These are phyloP conservation scores for Chlorella ohadii DNA, from an alignment of 139 green algal genomes.

Conservation along the genomic window DNA sequence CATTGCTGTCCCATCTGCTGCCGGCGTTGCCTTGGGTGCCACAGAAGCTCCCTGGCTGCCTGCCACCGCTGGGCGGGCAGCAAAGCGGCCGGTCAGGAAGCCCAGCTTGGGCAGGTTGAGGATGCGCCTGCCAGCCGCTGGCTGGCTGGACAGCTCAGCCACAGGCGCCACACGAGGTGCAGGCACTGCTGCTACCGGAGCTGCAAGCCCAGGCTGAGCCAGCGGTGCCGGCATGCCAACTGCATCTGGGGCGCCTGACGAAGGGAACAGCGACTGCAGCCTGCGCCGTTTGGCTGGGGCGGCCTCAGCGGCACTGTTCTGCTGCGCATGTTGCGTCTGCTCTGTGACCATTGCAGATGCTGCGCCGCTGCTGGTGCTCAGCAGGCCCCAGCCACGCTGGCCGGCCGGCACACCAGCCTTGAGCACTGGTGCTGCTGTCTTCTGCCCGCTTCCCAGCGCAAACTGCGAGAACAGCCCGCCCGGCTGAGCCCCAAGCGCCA, in stretches of 20 bases:
- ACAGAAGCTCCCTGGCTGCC: too few relatives aligned
- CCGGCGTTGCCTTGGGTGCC: too few relatives aligned
- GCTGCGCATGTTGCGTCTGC: not conserved
- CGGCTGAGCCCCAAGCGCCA: not conserved
- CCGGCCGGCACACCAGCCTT: not conserved
- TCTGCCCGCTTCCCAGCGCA: not conserved
- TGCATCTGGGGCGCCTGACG: not conserved
- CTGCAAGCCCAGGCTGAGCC: not conserved
- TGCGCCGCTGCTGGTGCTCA: not conserved
- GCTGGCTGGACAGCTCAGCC: not conserved
- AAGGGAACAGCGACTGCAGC: not conserved
- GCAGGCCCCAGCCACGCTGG: not conserved
- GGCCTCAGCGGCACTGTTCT: not conserved
- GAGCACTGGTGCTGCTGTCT: not conserved
- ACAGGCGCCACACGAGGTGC: not conserved
- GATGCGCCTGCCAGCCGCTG: not conserved
- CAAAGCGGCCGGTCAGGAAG: conserved; percentile 9
- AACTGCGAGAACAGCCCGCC: conserved; percentile 19
- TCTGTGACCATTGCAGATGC: not conserved
- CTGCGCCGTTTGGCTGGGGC: not conserved
- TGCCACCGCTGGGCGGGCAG: too few relatives aligned
- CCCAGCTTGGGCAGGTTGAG: conserved; percentile 10
- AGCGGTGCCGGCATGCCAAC: not conserved
- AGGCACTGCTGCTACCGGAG: not conserved
- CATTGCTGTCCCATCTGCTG: too few relatives aligned